phyloP scores from a whole-genome alignment of 176 grass and related monocot genomes.

The Carex myosuroides region DNA sequence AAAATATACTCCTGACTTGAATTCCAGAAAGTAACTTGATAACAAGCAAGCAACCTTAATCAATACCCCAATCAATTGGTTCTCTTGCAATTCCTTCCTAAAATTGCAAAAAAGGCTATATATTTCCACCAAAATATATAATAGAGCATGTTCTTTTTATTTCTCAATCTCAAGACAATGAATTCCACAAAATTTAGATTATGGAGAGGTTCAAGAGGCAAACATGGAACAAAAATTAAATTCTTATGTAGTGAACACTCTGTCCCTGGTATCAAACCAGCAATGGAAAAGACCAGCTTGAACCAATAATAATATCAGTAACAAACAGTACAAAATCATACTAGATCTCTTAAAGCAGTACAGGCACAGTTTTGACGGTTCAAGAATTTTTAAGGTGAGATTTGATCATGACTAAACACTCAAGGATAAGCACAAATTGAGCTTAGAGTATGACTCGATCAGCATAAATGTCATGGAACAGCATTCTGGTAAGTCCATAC shows the following conservation, averaged over 20 bases:
- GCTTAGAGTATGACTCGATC: neutral
- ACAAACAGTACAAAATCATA: neutral
- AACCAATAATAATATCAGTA: conserved; percentile 3
- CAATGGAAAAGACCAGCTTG: neutral
- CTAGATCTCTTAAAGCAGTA: neutral
- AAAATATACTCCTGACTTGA: neutral
- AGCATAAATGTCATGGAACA: neutral
- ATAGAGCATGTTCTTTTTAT: neutral
- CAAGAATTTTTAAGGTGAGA: neutral
- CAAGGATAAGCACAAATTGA: neutral
- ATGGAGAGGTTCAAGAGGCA: neutral
- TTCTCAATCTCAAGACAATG: neutral
- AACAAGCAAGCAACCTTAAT: conserved; percentile 9
- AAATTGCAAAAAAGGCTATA: neutral
- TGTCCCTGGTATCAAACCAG: neutral
- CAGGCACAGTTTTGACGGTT: neutral
- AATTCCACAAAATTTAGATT: neutral
- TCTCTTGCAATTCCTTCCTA: neutral
- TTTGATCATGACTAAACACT: neutral
- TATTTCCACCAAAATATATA: neutral
- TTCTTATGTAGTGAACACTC: neutral
- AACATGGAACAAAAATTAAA: neutral
- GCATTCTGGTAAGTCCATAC: neutral
- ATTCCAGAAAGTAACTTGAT: conserved; percentile 6
- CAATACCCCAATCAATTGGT: neutral